Conservation (phyloP, 257 asterid genomes). For the Cinchona pubescens region DNA sequence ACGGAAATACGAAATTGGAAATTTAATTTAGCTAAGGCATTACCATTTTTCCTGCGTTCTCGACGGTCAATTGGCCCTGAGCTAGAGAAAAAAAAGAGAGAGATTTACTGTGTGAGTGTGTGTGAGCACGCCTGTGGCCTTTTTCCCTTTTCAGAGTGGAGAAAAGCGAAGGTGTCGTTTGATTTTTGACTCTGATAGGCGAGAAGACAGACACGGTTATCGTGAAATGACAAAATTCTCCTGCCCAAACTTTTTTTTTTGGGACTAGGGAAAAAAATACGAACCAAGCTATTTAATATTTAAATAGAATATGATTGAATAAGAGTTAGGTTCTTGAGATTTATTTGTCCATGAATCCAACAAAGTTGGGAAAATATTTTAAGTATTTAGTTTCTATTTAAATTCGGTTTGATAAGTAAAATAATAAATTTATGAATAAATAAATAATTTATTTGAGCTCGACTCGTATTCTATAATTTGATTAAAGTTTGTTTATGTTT, state of each 20-base stretch:
- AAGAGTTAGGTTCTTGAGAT: too few relatives aligned
- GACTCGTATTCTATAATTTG: too few relatives aligned
- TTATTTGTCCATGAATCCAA: too few relatives aligned
- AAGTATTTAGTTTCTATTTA: too few relatives aligned
- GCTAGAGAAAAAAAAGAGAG: neutral
- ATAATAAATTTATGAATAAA: too few relatives aligned
- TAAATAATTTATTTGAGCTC: too few relatives aligned
- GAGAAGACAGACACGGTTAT: neutral
- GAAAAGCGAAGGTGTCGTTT: neutral
- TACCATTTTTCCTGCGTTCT: slow-evolving; percentile 10
- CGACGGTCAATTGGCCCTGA: neutral
- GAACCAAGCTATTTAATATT: too few relatives aligned
- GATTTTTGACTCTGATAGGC: slow-evolving; percentile 19
- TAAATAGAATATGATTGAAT: too few relatives aligned
- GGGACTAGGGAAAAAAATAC: too few relatives aligned
- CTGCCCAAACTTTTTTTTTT: neutral
- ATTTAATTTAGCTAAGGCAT: neutral
- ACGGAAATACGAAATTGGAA: neutral
- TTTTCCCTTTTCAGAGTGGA: slow-evolving; percentile 1
- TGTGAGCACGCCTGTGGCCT: neutral
- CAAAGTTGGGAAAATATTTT: too few relatives aligned
- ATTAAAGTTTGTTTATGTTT: too few relatives aligned
- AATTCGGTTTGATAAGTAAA: too few relatives aligned
- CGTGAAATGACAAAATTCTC: slow-evolving; percentile 19
- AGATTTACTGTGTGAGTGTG: neutral